Percentiles rank a stretch among this genome's conserved stretches.
phyloP scores from a whole-genome alignment of 371 early-diverging fungal genomes.

The Mortierella sp. region DNA sequence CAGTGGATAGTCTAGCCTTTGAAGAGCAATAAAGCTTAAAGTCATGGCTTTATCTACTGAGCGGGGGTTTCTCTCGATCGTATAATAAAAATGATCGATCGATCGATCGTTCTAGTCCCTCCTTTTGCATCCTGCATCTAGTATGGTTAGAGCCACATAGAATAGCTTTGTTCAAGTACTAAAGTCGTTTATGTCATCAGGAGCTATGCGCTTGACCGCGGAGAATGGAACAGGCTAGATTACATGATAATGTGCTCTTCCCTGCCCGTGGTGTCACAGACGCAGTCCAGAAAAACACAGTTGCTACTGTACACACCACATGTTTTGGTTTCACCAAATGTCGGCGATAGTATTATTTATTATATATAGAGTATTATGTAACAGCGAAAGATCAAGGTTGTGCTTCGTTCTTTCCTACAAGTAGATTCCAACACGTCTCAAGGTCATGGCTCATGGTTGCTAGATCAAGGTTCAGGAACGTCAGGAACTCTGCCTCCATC shows the following conservation, averaged over 20 bases:
- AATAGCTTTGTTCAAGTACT: not conserved
- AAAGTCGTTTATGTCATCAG: too few species aligned
- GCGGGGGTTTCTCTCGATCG: not conserved
- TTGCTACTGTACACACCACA: too few species aligned
- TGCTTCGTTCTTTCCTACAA: constrained; percentile 32
- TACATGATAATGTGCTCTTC: too few species aligned
- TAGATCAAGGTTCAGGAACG: constrained; percentile 64
- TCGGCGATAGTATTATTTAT: not conserved
- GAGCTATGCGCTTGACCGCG: too few species aligned
- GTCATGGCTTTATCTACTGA: too few species aligned
- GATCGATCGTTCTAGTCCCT: constrained; percentile 19
- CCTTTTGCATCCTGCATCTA: not conserved
- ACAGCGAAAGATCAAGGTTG: not conserved
- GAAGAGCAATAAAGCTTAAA: too few species aligned
- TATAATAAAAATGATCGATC: constrained; percentile 11
- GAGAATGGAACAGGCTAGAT: too few species aligned
- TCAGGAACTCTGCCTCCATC: constrained; percentile 72
- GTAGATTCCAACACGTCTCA: constrained; percentile 53
- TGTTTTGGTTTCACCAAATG: too few species aligned
- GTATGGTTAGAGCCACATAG: not conserved
- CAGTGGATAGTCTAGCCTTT: too few species aligned
- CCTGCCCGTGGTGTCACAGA: too few species aligned
- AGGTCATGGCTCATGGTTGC: constrained; percentile 42
- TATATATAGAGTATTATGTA: constrained; percentile 10
- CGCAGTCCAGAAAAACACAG: too few species aligned